phyloP scores from a whole-genome alignment of 2,329 filamentous ascomycete genomes.

The Diaporthe citri region DNA sequence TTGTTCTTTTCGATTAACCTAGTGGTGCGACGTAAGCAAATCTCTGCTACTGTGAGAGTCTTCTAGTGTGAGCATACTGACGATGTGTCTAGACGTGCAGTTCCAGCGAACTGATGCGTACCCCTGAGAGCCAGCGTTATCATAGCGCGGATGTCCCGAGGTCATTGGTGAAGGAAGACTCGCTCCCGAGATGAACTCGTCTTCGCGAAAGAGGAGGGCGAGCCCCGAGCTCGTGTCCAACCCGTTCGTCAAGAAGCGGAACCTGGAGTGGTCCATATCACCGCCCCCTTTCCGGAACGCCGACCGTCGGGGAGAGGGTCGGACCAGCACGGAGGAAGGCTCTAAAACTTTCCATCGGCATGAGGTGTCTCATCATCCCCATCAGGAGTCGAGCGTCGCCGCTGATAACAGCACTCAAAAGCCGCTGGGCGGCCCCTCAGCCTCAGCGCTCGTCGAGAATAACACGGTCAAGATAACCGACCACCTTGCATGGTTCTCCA shows the following conservation, averaged over 20 bases:
- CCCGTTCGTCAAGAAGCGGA: constrained; percentile 61
- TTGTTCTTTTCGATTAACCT: no score
- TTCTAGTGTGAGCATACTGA: neutral
- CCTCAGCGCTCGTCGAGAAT: constrained; percentile 56
- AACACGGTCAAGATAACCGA: constrained; percentile 53
- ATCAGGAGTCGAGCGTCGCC: neutral
- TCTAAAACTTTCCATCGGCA: neutral
- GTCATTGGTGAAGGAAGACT: constrained; percentile 37
- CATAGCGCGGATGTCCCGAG: constrained; percentile 47
- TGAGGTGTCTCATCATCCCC: neutral
- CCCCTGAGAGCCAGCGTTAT: neutral
- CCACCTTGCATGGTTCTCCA: constrained; percentile 55
- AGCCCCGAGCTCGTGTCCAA: constrained; percentile 56
- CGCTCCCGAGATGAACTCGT: constrained; percentile 19
- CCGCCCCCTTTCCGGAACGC: constrained; percentile 42
- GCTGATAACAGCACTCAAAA: neutral
- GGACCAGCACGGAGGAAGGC: neutral
- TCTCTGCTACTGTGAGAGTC: neutral
- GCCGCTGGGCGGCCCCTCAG: constrained; percentile 3
- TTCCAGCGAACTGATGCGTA: no score
- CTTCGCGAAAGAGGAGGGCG: constrained; percentile 7
- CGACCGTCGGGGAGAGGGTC: no score
- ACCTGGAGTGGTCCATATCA: constrained; percentile 54
- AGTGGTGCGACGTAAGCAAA: no score
- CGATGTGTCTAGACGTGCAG: neutral